Percentiles rank a stretch among this genome's conserved stretches.
Conservation (phyloP, 2,329 filamentous ascomycete species). For the Fusarium sp. region DNA sequence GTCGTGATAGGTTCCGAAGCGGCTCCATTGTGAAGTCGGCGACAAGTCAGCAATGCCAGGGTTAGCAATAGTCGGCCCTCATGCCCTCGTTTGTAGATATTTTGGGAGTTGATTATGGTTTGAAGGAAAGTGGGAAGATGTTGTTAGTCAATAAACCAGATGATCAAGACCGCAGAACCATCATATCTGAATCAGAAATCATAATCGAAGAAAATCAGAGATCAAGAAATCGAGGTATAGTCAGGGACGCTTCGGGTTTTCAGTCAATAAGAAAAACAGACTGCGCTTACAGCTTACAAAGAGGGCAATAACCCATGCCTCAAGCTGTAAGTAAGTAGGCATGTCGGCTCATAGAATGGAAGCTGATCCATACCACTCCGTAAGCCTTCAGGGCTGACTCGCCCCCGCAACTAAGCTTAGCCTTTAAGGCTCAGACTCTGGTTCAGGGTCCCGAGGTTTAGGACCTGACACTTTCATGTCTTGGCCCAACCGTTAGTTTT, state of each 20-base stretch:
- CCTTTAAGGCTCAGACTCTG: not conserved
- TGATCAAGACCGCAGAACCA: not conserved
- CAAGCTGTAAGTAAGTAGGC: conserved; percentile 2
- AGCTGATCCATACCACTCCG: conserved; percentile 2
- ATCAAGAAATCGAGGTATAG: not conserved
- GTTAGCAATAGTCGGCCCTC: conserved; percentile 19
- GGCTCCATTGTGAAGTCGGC: conserved; percentile 35
- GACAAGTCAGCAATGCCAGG: conserved; percentile 19
- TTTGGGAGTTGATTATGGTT: not conserved
- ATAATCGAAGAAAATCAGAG: conserved; percentile 8
- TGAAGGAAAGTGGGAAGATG: not conserved
- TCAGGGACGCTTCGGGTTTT: conserved; percentile 15
- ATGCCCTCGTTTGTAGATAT: conserved; percentile 3
- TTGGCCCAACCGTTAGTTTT: conserved; percentile 22
- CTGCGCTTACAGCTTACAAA: conserved; percentile 22
- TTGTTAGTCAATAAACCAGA: not conserved
- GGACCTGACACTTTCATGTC: not conserved
- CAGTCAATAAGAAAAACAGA: not conserved
- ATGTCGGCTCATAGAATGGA: conserved; percentile 2
- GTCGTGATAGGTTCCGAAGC: conserved; percentile 19
- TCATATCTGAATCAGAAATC: conserved; percentile 18
- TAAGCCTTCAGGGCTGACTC: conserved; percentile 29
- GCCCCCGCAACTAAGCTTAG: conserved; percentile 15
- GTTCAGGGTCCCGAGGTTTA: conserved; percentile 10
- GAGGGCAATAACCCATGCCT: conserved; percentile 3